Evolutionary conservation across 371 early-diverging fungal species (phyloP).

Genomic region (Dichotomocladium elegans): DNA sequence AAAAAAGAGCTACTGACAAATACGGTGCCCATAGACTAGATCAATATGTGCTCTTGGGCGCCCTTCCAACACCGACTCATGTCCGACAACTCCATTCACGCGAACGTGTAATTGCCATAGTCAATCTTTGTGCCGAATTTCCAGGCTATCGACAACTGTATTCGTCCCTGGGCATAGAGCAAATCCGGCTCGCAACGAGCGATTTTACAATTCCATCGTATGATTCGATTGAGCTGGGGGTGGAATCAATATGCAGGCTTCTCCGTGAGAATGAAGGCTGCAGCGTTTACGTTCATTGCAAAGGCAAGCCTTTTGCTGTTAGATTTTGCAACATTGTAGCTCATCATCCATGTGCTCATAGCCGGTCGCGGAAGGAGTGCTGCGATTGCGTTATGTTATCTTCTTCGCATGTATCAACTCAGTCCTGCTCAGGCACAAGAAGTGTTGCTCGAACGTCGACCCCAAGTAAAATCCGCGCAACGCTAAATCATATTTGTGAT

Average conservation of each 20-base stretch:
- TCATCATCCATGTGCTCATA: too few relatives aligned
- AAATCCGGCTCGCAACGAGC: conserved; percentile 33
- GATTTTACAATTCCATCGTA: conserved; percentile 37
- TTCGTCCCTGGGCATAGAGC: conserved; percentile 21
- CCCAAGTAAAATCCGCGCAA: conserved; percentile 21
- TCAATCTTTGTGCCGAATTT: conserved; percentile 45
- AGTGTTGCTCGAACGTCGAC: conserved; percentile 22
- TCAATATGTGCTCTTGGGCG: conserved; percentile 29
- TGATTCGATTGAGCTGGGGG: conserved; percentile 23
- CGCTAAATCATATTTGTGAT: neutral
- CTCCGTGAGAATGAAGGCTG: conserved; percentile 10
- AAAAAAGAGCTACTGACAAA: too few relatives aligned
- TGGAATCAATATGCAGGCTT: conserved; percentile 13
- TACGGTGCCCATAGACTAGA: conserved; percentile 26
- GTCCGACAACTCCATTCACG: conserved; percentile 23
- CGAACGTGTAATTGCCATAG: conserved; percentile 23
- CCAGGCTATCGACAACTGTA: conserved; percentile 38
- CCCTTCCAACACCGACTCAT: conserved; percentile 42
- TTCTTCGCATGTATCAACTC: conserved; percentile 28
- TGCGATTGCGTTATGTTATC: conserved; percentile 36
- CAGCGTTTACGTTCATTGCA: conserved; percentile 40
- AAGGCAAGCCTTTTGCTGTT: conserved; percentile 35
- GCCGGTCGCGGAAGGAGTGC: conserved; percentile 48
- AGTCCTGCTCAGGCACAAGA: conserved; percentile 24
- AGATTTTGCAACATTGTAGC: too few relatives aligned